phyloP scores from a whole-genome alignment of 352 stramenopile species.

The Lagenidium giganteum region DNA sequence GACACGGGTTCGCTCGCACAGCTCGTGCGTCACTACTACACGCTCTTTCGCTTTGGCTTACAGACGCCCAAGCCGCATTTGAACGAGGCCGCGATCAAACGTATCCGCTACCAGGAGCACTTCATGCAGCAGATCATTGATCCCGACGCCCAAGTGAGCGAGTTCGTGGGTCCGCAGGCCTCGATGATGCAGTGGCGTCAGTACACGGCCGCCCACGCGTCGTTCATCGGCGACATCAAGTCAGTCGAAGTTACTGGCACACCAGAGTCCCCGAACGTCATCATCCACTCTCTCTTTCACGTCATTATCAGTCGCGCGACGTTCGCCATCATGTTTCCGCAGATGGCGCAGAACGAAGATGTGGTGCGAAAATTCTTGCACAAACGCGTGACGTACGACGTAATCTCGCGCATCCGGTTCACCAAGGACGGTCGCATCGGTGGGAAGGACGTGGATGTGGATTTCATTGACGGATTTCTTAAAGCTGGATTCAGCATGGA shows the following conservation, averaged over 20 bases:
- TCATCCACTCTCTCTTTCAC: not conserved
- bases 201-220: slow-evolving; percentile 5
- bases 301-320: not conserved
- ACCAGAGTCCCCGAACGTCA: not conserved
- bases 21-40: slow-evolving; percentile 17
- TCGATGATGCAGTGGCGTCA: slow-evolving; percentile 11
- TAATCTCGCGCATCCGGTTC: slow-evolving; percentile 14
- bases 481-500: slow-evolving; percentile 1
- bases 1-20: slow-evolving; percentile 12
- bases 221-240: slow-evolving; percentile 3
- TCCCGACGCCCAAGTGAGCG: slow-evolving; percentile 1
- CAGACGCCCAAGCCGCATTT: not conserved
- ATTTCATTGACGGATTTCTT: slow-evolving; percentile 6
- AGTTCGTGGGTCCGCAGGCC: not conserved
- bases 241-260: not conserved
- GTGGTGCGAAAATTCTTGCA: slow-evolving; percentile 12
- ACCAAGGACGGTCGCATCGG: slow-evolving; percentile 9
- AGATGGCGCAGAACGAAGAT: not conserved
- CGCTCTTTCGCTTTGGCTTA: slow-evolving; percentile 10
- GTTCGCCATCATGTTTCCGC: not conserved
- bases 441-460: slow-evolving; percentile 10
- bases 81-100: not conserved
- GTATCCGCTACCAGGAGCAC: not conserved
- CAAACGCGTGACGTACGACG: slow-evolving; percentile 8
- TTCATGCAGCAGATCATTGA: slow-evolving; percentile 7